Conservation (phyloP, 805 yeast species). For the Metschnikowia kunwiensis region DNA sequence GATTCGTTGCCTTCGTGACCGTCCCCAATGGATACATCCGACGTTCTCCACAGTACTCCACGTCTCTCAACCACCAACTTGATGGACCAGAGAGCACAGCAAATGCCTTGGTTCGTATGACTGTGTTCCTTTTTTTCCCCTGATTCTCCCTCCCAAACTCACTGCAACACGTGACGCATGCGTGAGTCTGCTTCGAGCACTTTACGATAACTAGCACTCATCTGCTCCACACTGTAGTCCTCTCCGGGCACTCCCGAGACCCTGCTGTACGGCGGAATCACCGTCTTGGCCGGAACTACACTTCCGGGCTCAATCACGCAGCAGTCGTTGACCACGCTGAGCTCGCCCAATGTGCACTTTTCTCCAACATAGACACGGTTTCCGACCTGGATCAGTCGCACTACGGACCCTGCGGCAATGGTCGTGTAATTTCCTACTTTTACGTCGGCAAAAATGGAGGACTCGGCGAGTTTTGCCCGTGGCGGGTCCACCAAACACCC, state of each 20-base stretch:
- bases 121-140: no score
- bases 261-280: constrained; percentile 52
- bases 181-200: constrained; percentile 38
- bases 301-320: constrained; percentile 44
- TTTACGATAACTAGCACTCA: constrained; percentile 33
- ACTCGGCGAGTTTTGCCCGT: constrained; percentile 6
- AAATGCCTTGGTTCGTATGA: no score
- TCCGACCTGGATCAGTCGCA: constrained; percentile 44
- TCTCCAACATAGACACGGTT: constrained; percentile 48
- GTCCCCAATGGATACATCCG: no score
- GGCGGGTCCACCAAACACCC: constrained; percentile 32
- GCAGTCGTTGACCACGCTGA: constrained; percentile 49
- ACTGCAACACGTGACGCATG: constrained; percentile 14
- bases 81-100: no score
- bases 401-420: constrained; percentile 33
- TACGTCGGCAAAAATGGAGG: constrained; percentile 12
- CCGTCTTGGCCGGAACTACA: constrained; percentile 38
- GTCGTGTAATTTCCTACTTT: constrained; percentile 46
- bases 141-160: no score
- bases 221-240: constrained; percentile 24
- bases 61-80: no score
- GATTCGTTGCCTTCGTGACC: no score
- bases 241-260: constrained; percentile 41
- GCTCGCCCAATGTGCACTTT: constrained; percentile 34
- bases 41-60: no score